Base-by-base conservation (phyloP, 192 early-diverging fungal genomes). In the Hyaloraphidium curvatum region DNA sequence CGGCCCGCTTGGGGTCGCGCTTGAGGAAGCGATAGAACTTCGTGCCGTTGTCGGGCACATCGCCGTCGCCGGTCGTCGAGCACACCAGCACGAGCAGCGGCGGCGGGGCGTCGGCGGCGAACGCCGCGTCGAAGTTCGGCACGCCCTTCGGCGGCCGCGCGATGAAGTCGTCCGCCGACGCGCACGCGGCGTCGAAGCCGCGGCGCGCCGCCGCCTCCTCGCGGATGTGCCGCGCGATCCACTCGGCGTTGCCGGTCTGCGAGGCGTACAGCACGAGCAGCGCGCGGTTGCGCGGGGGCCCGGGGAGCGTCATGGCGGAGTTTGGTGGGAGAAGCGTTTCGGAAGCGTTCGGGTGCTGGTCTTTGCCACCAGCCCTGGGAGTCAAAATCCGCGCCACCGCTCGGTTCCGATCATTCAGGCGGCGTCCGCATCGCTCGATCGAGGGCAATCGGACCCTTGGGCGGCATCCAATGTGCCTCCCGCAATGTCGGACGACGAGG, bases 201-300 rank as follows among this genome's bases (percentile, higher is more conserved):
- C 81, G 77, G n/a, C n/a, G n/a, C 37, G 72, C 61, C 21, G 71
- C 63, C 0, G 89, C 83, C 51, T 83, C 83, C 30, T 78, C 70
- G 56, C 84, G 74, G 50, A 91, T 73, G 62, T 77, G 85, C 62
- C 82, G 76, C 21, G 87, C 79, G 51, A 95, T 95, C 60, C 77
- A 88, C 65, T 95, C 89, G 31, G 91, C 87, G 67, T 88, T 95
- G 16, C 91, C 91, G 0, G 91, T 95, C 65, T 95, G 87, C 40
- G 89, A 91, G 11, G 81, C 91, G 58, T 80, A 95, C 28, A 91
- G 58, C 26, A 87, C 54, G 26, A 41, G 55, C n/a, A 69, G 30
- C 27, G 33, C n/a, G n/a, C n/a, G n/a, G n/a, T n/a, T n/a, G n/a
- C n/a, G n/a, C n/a, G n/a, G n/a, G n/a, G n/a, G n/a, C n/a, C n/a